Percentiles rank a stretch among this genome's conserved stretches.
These are phyloP conservation scores for Colletotrichum tamarilloi DNA, from an alignment of 2,329 filamentous ascomycete species.

Conservation along the genomic window DNA sequence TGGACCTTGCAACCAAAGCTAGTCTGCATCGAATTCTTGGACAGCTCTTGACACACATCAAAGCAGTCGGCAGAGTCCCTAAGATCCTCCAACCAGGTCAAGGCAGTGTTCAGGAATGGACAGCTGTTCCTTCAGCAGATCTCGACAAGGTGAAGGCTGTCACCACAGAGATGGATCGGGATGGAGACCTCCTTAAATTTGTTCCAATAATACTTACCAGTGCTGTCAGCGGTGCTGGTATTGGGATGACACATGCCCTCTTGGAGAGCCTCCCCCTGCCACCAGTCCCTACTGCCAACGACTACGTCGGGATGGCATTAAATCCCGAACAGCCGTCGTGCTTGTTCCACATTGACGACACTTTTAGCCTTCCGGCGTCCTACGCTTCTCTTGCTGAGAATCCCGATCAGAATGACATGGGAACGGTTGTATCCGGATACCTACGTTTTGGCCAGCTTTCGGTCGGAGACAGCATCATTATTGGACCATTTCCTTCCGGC, in stretches of 20 bases:
- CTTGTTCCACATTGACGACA: conserved; percentile 91
- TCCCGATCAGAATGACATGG: conserved; percentile 57
- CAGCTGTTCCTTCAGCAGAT: conserved; percentile 66
- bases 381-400: conserved; percentile 59
- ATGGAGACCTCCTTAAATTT: conserved; percentile 56
- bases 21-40: conserved; percentile 77
- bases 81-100: conserved; percentile 74
- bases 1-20: conserved; percentile 83
- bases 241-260: conserved; percentile 84
- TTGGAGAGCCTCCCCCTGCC: conserved; percentile 81
- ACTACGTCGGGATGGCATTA: conserved; percentile 64
- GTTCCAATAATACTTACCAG: conserved; percentile 92
- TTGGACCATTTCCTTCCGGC: conserved; percentile 81
- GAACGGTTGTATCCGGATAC: conserved; percentile 86
- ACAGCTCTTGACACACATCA: conserved; percentile 81
- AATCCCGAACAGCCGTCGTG: conserved; percentile 70
- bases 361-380: conserved; percentile 79
- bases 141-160: conserved; percentile 67
- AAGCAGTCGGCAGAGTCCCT: conserved; percentile 78
- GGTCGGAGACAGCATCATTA: conserved; percentile 79
- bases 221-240: conserved; percentile 84
- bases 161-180: conserved; percentile 60
- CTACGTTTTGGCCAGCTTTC: conserved; percentile 82
- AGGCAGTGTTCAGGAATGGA: conserved; percentile 61
- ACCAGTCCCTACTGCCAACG: conserved; percentile 60